Evolutionary conservation across 805 yeast species (phyloP), one percentile per base, ranked within the genome.

Genomic region (Ogataea sp.): DNA sequence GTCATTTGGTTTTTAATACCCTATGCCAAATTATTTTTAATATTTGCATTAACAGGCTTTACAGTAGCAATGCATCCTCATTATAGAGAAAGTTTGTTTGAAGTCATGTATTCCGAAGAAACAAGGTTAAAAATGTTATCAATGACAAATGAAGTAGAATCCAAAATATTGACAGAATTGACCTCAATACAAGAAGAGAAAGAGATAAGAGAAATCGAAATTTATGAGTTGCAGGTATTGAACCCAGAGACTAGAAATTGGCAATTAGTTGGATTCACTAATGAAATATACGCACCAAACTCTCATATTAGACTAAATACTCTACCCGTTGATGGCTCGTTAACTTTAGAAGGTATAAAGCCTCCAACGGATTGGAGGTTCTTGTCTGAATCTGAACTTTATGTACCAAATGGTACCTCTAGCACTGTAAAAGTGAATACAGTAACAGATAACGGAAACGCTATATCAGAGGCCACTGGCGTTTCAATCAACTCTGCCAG

Each of bases 291-390:
- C 50, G 64, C 83, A 1, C 50, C 69, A 20, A 74, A 78, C 46
- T 65, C 74, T 4, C 62, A 57, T 31, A 41, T 59, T 9, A 58
- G 75, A 38, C 51, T 63, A 32, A 53, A 57, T 28, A 43, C 43
- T 17, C 16, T 51, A 6, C 53, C 62, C 4, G 41, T 60, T 5
- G 43, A 40, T 11, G 64, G 67, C 1, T 43, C 59, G 3, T 33
- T 44, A 23, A 34, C 49, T 4, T 44, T 73, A 24, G 59, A 61
- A 6, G 61, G 62, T 18, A 64, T 83, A 16, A 59, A 62, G 37
- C 77, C 86, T 4, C 89, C 89, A 1, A 46, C 49, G 26, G 72
- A 73, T 36, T 82, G 85, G 83, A 66, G 60, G 39, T 83, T 77
- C 32, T 29, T 50, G n/a, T n/a, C n/a, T n/a, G n/a, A n/a, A n/a